Base-by-base conservation (phyloP, 208 protist species). In the Leishmania martiniquensis region DNA sequence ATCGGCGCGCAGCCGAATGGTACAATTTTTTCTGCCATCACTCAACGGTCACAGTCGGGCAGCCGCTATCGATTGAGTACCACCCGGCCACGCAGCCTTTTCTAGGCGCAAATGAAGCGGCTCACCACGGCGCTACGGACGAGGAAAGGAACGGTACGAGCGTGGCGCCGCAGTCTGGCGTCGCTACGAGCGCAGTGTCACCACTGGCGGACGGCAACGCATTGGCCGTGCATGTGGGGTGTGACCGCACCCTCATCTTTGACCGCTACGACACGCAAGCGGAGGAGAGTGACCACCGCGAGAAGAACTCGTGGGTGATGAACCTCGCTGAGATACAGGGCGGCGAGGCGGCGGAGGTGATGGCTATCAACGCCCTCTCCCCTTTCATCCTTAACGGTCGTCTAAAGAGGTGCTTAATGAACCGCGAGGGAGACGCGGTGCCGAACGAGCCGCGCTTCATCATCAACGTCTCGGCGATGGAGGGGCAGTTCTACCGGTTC, bases 381-480 rank as follows among this genome's bases (percentile, higher is more conserved):
- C 98, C 98, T 39, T 99, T 99, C 77, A 96, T 99, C 57, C 68
- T 99, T 67, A 99, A 98, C 84, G 88, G 86, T 13, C 91, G 91
- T 45, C 87, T 99, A 54, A 98, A 98, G 85, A 83, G 85, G 6
- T 95, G 95, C 55, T 83, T 99, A 47, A 47, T 78, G 49, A 87
- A 96, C 77, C 89, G 90, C 63, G 83, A 86, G 5, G 90, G 85
- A 17, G 92, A 95, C 73, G 78, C 75, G 5, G 75, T 87, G 20
- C 85, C 86, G 29, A 76, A 89, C 60, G 91, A 92, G 78, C 69
- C 89, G 32, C 96, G 95, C 54, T 98, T 97, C 87, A 97, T 99
- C 75, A 98, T 99, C 78, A 99, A 99, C 82, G 98, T 99, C n/a
- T 97, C 89, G 22, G 98, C 98, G 32, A 99, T 99, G 98, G 98